Evolutionary conservation across 2,329 filamentous ascomycete species (phyloP).

Genomic region (Hypoxylon sp.): DNA sequence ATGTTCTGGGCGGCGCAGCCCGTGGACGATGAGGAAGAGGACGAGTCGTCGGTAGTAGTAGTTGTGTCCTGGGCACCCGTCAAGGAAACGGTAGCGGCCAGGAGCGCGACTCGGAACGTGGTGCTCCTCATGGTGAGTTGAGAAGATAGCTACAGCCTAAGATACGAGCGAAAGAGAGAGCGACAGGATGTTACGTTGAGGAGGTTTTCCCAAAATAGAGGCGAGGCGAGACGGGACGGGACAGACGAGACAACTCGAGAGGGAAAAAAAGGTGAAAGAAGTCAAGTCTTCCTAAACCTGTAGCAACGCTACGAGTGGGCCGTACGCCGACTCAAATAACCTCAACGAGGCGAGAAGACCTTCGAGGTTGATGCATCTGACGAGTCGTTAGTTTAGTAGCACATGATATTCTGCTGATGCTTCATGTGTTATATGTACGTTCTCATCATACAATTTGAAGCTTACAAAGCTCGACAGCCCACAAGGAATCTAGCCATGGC

Average conservation of each 20-base stretch:
- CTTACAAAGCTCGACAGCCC: not conserved
- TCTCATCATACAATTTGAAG: not conserved
- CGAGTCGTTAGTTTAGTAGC: constrained; percentile 19
- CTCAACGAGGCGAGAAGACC: not conserved
- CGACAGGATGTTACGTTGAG: not conserved
- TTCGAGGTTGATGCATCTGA: constrained; percentile 25
- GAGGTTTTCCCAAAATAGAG: not conserved
- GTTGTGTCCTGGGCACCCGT: constrained; percentile 24
- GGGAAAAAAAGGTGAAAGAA: not conserved
- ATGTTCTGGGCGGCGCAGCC: constrained; percentile 49
- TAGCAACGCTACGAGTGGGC: constrained; percentile 20
- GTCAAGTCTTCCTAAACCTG: constrained; percentile 2
- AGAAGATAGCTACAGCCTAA: not conserved
- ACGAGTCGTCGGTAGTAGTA: constrained; percentile 4
- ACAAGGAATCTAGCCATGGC: constrained; percentile 1
- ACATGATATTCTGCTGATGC: constrained; percentile 15
- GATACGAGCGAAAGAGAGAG: not conserved
- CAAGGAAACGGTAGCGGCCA: constrained; percentile 39
- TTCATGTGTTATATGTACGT: constrained; percentile 4
- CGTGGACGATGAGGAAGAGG: constrained; percentile 10
- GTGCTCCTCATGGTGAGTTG: constrained; percentile 36
- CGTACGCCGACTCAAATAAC: constrained; percentile 16
- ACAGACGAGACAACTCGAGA: no score
- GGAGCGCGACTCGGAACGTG: constrained; percentile 35
- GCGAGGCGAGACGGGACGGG: not conserved